A percentile compares a stretch with the other conserved stretches of the same genome.
phyloP scores from a whole-genome alignment of 1,139 yeast species.

The Meyerozyma elateridarum region DNA sequence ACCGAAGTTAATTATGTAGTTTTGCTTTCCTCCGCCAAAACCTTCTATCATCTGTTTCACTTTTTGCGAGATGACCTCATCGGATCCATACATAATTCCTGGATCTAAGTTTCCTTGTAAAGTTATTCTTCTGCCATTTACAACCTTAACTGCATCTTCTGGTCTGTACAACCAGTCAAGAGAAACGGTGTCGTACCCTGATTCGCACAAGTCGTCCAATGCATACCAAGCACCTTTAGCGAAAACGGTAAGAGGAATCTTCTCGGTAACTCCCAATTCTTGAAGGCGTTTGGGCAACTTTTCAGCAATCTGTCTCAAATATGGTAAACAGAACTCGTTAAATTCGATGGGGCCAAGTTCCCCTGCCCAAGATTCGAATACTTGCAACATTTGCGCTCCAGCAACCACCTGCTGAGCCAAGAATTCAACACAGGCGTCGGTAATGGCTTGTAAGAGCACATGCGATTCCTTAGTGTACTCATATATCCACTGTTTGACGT shows the following conservation, averaged over 20 bases:
- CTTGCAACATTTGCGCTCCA: constrained; percentile 96
- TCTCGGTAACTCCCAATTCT: constrained; percentile 66
- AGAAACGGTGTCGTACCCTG: constrained; percentile 86
- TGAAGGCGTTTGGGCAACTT: constrained; percentile 64
- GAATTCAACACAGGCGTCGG: constrained; percentile 89
- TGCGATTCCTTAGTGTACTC: constrained; percentile 71
- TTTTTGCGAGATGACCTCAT: constrained; percentile 71
- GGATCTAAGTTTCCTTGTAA: constrained; percentile 97
- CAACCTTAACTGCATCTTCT: constrained; percentile 74
- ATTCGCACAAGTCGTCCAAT: constrained; percentile 72
- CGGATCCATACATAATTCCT: constrained; percentile 86
- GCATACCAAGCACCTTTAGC: constrained; percentile 99
- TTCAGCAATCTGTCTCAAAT: constrained; percentile 68
- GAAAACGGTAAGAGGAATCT: constrained; percentile 83
- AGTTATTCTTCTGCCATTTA: constrained; percentile 69
- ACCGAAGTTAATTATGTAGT: constrained; percentile 90
- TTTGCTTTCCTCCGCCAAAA: constrained; percentile 87
- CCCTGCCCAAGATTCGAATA: constrained; percentile 98
- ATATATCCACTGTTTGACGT: constrained; percentile 89
- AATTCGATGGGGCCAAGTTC: constrained; percentile 90
- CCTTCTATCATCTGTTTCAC: constrained; percentile 85
- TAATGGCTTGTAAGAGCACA: constrained; percentile 65
- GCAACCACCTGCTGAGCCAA: constrained; percentile 93
- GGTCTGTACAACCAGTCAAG: constrained; percentile 92
- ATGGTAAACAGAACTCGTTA: constrained; percentile 83